Evolutionary conservation across 2,329 filamentous ascomycete species (phyloP).

Genomic region (Botrytis aclada): DNA sequence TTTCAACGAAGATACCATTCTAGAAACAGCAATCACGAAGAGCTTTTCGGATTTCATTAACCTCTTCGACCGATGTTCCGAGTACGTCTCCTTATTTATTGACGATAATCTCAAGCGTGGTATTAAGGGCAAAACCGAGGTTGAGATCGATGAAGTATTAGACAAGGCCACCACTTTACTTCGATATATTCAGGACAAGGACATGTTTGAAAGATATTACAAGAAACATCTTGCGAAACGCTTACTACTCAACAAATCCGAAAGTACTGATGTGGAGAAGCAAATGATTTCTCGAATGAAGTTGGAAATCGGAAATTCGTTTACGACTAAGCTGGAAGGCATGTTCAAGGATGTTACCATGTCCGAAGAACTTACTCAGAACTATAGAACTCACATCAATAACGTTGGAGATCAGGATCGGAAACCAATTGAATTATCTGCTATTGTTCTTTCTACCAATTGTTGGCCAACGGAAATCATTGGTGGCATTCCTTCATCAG

Average conservation of each 20-base stretch:
- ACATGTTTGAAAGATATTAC: constrained; percentile 95
- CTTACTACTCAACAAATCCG: constrained; percentile 81
- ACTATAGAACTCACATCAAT: constrained; percentile 68
- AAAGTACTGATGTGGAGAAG: constrained; percentile 89
- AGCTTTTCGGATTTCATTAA: constrained; percentile 96
- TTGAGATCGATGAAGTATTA: constrained; percentile 76
- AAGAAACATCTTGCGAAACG: constrained; percentile 93
- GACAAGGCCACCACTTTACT: constrained; percentile 88
- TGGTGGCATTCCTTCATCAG: constrained; percentile 55
- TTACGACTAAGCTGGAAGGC: constrained; percentile 87
- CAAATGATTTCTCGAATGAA: constrained; percentile 98
- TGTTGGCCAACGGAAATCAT: constrained; percentile 94
- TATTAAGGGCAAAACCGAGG: constrained; percentile 87
- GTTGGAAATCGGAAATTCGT: constrained; percentile 89
- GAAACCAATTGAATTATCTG: constrained; percentile 72
- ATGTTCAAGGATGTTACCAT: constrained; percentile 98
- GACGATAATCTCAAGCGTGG: constrained; percentile 95
- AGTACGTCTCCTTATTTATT: constrained; percentile 94
- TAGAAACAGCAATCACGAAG: constrained; percentile 79
- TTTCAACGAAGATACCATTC: constrained; percentile 69
- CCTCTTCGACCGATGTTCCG: constrained; percentile 76
- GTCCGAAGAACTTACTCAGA: constrained; percentile 75
- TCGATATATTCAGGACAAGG: constrained; percentile 85
- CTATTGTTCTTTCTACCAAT: constrained; percentile 87
- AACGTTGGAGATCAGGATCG: constrained; percentile 50